These are phyloP conservation scores for Baudoinia panamericana DNA, from an alignment of 495 filamentous ascomycete species.

Conservation along the genomic window DNA sequence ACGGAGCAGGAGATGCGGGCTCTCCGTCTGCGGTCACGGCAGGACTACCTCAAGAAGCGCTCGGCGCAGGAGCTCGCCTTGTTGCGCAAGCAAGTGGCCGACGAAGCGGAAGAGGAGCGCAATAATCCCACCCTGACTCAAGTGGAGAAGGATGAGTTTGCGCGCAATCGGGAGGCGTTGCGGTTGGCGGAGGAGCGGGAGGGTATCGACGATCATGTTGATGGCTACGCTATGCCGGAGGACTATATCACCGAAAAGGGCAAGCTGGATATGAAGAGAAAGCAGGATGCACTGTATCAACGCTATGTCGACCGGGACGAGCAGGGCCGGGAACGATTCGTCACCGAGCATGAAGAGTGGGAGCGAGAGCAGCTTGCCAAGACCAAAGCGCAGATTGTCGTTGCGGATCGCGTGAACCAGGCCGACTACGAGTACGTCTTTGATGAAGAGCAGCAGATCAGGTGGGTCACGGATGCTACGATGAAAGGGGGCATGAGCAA, in stretches of 20 bases:
- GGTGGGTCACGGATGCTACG: conserved; percentile 65
- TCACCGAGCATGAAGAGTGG: conserved; percentile 95
- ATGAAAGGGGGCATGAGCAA: conserved; percentile 51
- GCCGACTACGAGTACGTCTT: conserved; percentile 92
- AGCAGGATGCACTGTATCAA: conserved; percentile 80
- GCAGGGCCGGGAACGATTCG: conserved; percentile 71
- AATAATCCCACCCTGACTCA: conserved; percentile 63
- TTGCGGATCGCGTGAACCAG: conserved; percentile 61
- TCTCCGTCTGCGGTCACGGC: conserved; percentile 66
- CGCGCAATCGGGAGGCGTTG: conserved; percentile 75
- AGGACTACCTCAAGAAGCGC: conserved; percentile 87
- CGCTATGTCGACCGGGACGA: conserved; percentile 85
- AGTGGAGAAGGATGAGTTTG: conserved; percentile 79
- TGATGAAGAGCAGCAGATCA: conserved; percentile 77
- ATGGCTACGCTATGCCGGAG: conserved; percentile 89
- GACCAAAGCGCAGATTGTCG: conserved; percentile 73
- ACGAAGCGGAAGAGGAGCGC: conserved; percentile 72
- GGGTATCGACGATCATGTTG: conserved; percentile 78
- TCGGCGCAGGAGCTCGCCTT: conserved; percentile 75
- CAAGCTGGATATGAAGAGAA: conserved; percentile 78
- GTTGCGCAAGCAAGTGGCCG: conserved; percentile 78
- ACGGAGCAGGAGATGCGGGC: conserved; percentile 50
- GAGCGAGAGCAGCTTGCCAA: conserved; percentile 82
- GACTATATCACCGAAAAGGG: conserved; percentile 90
- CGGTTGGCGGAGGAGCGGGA: conserved; percentile 78